phyloP scores from a whole-genome alignment of 345 rosid genomes.

The Diplotaxis tenuifolia region DNA sequence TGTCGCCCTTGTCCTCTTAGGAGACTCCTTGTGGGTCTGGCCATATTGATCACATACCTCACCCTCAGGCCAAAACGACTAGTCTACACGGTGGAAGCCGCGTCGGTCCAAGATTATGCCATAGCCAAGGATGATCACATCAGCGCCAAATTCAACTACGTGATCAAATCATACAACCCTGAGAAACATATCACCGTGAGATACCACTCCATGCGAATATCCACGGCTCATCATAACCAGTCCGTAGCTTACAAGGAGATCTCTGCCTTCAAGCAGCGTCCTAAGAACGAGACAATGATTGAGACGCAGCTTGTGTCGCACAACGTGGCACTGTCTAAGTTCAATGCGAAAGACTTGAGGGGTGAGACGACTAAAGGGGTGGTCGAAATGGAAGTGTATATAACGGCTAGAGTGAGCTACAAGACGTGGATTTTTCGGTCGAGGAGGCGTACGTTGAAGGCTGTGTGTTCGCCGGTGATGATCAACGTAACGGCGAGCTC shows the following conservation, averaged over 20 bases:
- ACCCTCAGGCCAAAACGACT: constrained; percentile 58
- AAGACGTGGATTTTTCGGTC: constrained; percentile 63
- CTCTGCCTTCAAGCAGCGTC: constrained; percentile 62
- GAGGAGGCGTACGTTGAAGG: constrained; percentile 43
- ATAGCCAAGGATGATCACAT: constrained; percentile 52
- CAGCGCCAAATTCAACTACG: constrained; percentile 55
- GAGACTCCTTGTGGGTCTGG: constrained; percentile 50
- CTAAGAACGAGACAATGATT: constrained; percentile 52
- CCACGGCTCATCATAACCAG: constrained; percentile 56
- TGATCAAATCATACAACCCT: constrained; percentile 58
- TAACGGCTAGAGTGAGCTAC: constrained; percentile 59
- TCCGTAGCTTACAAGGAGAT: constrained; percentile 50
- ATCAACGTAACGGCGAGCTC: constrained; percentile 40
- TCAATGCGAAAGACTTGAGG: constrained; percentile 46
- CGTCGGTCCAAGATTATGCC: constrained; percentile 49
- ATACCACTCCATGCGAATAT: constrained; percentile 56
- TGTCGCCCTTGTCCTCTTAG: constrained; percentile 31
- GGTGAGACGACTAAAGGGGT: constrained; percentile 43
- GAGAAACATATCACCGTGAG: constrained; percentile 56
- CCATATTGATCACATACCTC: constrained; percentile 65
- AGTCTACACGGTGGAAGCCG: constrained; percentile 52
- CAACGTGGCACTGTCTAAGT: constrained; percentile 41
- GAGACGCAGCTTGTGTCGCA: constrained; percentile 49
- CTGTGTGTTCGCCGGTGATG: constrained; percentile 50
- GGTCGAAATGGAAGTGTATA: constrained; percentile 49